Percentiles rank a stretch among this genome's conserved stretches.
Evolutionary conservation across 2,329 filamentous ascomycete genomes (phyloP).

Genomic region (Epichloe coenophiala): DNA sequence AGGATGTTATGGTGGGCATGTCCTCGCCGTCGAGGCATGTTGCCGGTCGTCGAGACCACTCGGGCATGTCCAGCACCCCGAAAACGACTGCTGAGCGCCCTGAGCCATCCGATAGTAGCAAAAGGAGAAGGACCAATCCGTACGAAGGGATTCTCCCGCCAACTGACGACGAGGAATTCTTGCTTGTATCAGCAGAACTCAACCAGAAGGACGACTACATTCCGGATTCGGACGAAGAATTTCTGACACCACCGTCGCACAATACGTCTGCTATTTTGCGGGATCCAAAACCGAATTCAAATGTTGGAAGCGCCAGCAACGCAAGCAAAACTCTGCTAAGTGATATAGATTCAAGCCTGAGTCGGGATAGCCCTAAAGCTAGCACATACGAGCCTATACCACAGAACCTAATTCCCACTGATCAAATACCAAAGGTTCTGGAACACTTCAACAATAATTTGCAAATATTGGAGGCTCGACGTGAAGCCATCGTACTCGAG

Average conservation of each 20-base stretch:
- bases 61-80: slow-evolving; percentile 1
- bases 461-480: slow-evolving; percentile 21
- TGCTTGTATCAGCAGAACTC: neutral
- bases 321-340: neutral
- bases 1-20: slow-evolving; percentile 10
- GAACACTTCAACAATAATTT: slow-evolving; percentile 17
- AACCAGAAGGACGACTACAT: slow-evolving; percentile 23
- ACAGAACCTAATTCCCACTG: slow-evolving; percentile 5
- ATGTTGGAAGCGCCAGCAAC: neutral
- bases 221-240: slow-evolving; percentile 45
- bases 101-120: slow-evolving; percentile 1
- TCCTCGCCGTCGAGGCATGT: slow-evolving; percentile 16
- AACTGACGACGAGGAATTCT: slow-evolving; percentile 6
- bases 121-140: slow-evolving; percentile 8
- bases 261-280: slow-evolving; percentile 4
- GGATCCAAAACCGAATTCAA: neutral
- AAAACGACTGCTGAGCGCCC: slow-evolving; percentile 7
- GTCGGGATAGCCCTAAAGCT: neutral
- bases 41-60: slow-evolving; percentile 4
- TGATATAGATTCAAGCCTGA: neutral
- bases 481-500: slow-evolving; percentile 25
- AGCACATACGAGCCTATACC: neutral
- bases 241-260: slow-evolving; percentile 23
- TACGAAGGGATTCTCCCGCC: slow-evolving; percentile 2
- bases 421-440: slow-evolving; percentile 17